Evolutionary conservation across 306 rosid species (phyloP).

Genomic region (Medicago truncatula): MtrunA17r5.0-ANR NC_053048.1:27485001-27485500

Average conservation of each 20-base stretch:
- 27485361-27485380: conserved; percentile 82
- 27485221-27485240: conserved; percentile 2
- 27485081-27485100: conserved; percentile 99
- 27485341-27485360: conserved; percentile 84
- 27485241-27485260: conserved; percentile 8
- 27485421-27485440: conserved; percentile 84
- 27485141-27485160: conserved; percentile 11
- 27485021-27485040: conserved; percentile 85
- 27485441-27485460: conserved; percentile 1
- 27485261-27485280: conserved; percentile 9
- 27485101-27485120: conserved; percentile 91
- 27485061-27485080: conserved; percentile 92
- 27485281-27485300: conserved; percentile 19
- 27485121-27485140: conserved; percentile 87
- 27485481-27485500: neutral
- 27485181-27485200: conserved; percentile 19
- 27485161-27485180: conserved; percentile 17
- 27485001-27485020: conserved; percentile 50
- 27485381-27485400: conserved; percentile 75
- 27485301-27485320: conserved; percentile 25
- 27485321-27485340: conserved; percentile 69
- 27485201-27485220: neutral
- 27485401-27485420: conserved; percentile 82
- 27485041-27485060: conserved; percentile 87
- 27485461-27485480: conserved; percentile 25